Evolutionary conservation across 257 asterid species (phyloP), one percentile per base, ranked within the genome.

Genomic region (Nicotiana knightiana): DNA sequence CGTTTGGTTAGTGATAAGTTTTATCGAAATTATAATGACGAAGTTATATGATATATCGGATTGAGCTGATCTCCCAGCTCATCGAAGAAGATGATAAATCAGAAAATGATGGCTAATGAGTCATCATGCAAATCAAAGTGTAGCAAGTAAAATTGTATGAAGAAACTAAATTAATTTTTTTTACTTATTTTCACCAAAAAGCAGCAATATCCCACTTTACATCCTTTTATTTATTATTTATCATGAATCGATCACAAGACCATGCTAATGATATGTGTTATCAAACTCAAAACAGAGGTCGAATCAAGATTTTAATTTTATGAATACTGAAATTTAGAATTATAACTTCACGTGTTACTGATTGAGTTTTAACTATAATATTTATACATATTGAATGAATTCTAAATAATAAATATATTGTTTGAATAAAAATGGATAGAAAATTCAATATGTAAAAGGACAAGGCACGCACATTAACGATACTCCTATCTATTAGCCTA

Each of bases 301-400:
- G 33, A 32, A 3, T 3, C 33, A 32, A 2, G 3, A 32, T 2
- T 32, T 32, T 3, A 32, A 32, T 32, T 3, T 32, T 32, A 32
- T 32, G 33, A 0, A 0, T 32, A 1, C 33, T 32, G 33, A 32
- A 32, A 1, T 32, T 32, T 2, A 32, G 33, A 32, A 32, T 3
- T 0, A 39, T 1, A 2, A 6, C 2, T 39, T 6, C 0, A 37
- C 5, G 2, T 37, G 2, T 37, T 5, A 37, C 1, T 5, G 2
- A 39, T 0, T 39, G 2, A 6, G 9, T 6, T 39, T 0, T 39
- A 51, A 11, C 2, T 51, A 0, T 51, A 51, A 51, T 39, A 39
- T 39, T 39, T 6, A 1, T 39, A 39, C 7, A 39, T 39, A 39
- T 6, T 39, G 1, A 1, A 6, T 39, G 1, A 39, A 39, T 6